Evolutionary conservation across 306 rosid genomes (phyloP).

Genomic region (Pterocarpus macrocarpus): DNA sequence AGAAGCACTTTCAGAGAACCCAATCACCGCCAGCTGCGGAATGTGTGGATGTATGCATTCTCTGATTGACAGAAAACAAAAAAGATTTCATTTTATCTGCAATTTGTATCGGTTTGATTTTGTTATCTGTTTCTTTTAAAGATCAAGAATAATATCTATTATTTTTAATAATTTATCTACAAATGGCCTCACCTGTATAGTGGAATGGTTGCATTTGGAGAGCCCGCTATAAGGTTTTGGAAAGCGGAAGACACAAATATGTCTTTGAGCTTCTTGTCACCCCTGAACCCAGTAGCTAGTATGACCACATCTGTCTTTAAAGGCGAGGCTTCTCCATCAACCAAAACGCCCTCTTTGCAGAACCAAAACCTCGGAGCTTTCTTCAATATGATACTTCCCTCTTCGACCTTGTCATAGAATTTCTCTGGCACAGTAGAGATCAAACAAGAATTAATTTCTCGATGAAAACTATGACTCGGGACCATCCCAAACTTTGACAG

Average conservation of each 20-base stretch:
- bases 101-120: too few species aligned
- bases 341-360: constrained; percentile 60
- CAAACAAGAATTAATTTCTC: constrained; percentile 58
- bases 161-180: too few species aligned
- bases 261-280: constrained; percentile 69
- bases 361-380: constrained; percentile 60
- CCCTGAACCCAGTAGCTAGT: constrained; percentile 70
- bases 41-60: constrained; percentile 68
- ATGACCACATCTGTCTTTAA: constrained; percentile 63
- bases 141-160: too few species aligned
- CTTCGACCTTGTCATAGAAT: constrained; percentile 67
- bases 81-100: not conserved
- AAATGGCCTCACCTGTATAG: constrained; percentile 60
- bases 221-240: constrained; percentile 53
- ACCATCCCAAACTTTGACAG: constrained; percentile 74
- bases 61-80: constrained; percentile 39
- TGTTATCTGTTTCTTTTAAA: not conserved
- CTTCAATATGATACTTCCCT: constrained; percentile 71
- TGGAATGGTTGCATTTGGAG: constrained; percentile 53
- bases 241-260: constrained; percentile 65
- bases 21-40: constrained; percentile 79
- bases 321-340: constrained; percentile 54
- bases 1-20: constrained; percentile 69
- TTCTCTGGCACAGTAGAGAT: constrained; percentile 57
- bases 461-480: constrained; percentile 65